Base-by-base conservation (phyloP, 2,329 filamentous ascomycete genomes). In the Cladosporium oxysporum region DNA sequence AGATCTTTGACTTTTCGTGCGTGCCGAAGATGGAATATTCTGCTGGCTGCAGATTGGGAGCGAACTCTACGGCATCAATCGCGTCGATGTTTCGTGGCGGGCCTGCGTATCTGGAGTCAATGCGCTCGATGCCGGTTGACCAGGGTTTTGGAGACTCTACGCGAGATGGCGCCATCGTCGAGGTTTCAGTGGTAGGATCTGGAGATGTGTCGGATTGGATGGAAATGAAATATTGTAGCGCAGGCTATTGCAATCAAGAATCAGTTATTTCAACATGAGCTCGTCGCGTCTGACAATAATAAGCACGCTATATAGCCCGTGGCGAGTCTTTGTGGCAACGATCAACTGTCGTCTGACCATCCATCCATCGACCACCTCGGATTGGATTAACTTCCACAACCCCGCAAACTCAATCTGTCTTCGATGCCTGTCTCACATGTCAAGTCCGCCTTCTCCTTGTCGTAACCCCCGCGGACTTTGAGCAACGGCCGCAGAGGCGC, bases 1-100 rank as follows among this genome's bases (percentile, higher is more conserved):
- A 65, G 6, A 80, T 72, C 65, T 73, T 71, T 33, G 76, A 78
- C 23, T 75, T 66, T 8, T 72, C 69, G 65, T 73, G 69, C 1
- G 77, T 79, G 26, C 77, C 78, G 33, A 70, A 66, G 49, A 80
- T 78, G 26, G 75, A 66, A 65, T 79, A 78, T 16, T 70, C 68
- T 58, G 75, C 76, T 5, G 78, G 78, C 37, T 77, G 70, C 1
- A 79, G 70, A 2, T 64, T 70, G 12, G 70, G 44, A 52, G 76
- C 74, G 58, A 79, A 79, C 8, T 73, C 35, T 11, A 79, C 69
- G 10, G 71, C 69, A 59, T 76, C 72, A 23, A 59, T 59, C 16
- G 8, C 26, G 2, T 35, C 57, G 31, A 59, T 59, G 31, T 59
- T 59, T 11, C 57, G 57, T 21, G 57, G 57, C 8, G 29, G 31